phyloP scores from a whole-genome alignment of 306 rosid species.

The Begonia fuchsioides region DNA sequence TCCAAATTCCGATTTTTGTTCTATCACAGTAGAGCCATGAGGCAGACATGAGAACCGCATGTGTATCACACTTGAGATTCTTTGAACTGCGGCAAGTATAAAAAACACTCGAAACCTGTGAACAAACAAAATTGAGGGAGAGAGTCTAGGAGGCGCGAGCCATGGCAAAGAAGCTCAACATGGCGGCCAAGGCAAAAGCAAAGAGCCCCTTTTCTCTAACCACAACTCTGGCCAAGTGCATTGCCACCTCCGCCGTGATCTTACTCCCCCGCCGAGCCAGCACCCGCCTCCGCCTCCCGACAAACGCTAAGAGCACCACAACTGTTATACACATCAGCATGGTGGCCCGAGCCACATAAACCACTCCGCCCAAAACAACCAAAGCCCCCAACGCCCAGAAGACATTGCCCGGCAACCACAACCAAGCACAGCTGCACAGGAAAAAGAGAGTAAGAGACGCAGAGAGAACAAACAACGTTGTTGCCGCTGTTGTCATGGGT shows the following conservation, averaged over 20 bases:
- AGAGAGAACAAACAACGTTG: not conserved
- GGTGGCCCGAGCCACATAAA: slow-evolving; percentile 32
- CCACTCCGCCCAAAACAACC: slow-evolving; percentile 1
- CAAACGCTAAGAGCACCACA: slow-evolving; percentile 38
- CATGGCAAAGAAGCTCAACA: slow-evolving; percentile 31
- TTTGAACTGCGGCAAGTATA: no score
- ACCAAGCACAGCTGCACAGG: slow-evolving; percentile 4
- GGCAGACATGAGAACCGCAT: no score
- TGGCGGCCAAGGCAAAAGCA: slow-evolving; percentile 32
- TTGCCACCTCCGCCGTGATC: slow-evolving; percentile 39
- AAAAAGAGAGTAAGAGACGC: not conserved
- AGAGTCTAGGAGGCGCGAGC: not conserved
- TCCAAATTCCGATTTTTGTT: no score
- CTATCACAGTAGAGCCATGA: no score
- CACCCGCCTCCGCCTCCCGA: slow-evolving; percentile 43
- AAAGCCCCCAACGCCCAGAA: slow-evolving; percentile 7
- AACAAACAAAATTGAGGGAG: no score
- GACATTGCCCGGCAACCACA: slow-evolving; percentile 6
- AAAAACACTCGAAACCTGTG: no score
- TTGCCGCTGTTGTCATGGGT: not conserved
- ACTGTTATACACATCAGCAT: slow-evolving; percentile 51
- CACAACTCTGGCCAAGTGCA: slow-evolving; percentile 19
- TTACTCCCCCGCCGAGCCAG: slow-evolving; percentile 30
- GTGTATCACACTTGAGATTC: no score
- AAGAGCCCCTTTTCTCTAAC: slow-evolving; percentile 29